Conservation (phyloP, 2,329 filamentous ascomycete species). For the Ceratocystis colombiana region DNA sequence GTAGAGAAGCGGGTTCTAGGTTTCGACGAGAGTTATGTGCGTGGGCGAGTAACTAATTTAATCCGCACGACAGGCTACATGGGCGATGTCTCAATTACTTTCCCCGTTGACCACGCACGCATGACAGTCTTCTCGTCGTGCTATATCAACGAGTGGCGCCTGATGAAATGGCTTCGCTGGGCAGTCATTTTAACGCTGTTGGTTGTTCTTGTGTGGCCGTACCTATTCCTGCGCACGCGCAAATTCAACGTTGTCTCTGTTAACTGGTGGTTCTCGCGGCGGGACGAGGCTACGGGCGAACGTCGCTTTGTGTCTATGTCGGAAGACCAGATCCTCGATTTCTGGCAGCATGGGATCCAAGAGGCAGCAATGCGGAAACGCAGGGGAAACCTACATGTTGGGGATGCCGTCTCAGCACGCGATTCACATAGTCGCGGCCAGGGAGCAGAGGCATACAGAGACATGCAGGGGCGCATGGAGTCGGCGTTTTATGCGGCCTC, state of each 20-base stretch:
- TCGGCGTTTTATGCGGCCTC: slow-evolving; percentile 21
- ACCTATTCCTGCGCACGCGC: slow-evolving; percentile 56
- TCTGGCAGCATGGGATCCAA: slow-evolving; percentile 52
- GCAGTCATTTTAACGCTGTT: slow-evolving; percentile 57
- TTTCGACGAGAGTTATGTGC: slow-evolving; percentile 48
- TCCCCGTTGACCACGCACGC: slow-evolving; percentile 47
- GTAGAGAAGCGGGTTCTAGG: slow-evolving; percentile 47
- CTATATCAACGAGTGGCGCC: slow-evolving; percentile 53
- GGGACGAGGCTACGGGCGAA: slow-evolving; percentile 30
- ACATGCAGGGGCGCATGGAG: slow-evolving; percentile 47
- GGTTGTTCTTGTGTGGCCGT: slow-evolving; percentile 62
- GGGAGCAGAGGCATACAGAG: slow-evolving; percentile 43
- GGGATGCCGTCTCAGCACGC: slow-evolving; percentile 34
- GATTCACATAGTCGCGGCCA: slow-evolving; percentile 39
- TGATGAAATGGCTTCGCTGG: slow-evolving; percentile 52
- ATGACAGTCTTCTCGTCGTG: slow-evolving; percentile 56
- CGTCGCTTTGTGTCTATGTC: slow-evolving; percentile 45
- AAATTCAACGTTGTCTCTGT: slow-evolving; percentile 54
- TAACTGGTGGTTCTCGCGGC: slow-evolving; percentile 48
- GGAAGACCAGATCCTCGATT: slow-evolving; percentile 51
- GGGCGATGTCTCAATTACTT: slow-evolving; percentile 48
- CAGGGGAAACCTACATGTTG: slow-evolving; percentile 46
- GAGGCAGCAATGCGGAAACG: slow-evolving; percentile 49
- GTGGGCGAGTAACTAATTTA: slow-evolving; percentile 43
- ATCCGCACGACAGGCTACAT: slow-evolving; percentile 58